Conservation (phyloP, 2,329 filamentous ascomycete species). For the Pseudocercospora fuligena region DNA sequence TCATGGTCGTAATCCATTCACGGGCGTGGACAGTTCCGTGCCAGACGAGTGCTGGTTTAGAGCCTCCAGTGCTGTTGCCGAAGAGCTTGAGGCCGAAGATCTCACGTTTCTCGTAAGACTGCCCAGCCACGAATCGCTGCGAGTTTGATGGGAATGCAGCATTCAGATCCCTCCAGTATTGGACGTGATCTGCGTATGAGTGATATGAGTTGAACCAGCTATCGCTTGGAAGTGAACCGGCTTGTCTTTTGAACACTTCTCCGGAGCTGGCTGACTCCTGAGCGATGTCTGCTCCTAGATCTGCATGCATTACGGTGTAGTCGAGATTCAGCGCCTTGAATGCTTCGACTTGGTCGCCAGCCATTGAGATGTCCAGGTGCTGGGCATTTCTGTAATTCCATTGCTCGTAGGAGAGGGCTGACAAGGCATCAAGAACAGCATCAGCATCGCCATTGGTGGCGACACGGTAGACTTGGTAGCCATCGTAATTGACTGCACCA, state of each 20-base stretch:
- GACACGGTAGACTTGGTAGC: conserved; percentile 26
- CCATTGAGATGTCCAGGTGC: conserved; percentile 28
- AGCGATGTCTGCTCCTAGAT: conserved; percentile 30
- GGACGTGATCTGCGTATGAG: conserved; percentile 33
- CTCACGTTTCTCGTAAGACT: conserved; percentile 31
- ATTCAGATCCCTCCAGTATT: conserved; percentile 32
- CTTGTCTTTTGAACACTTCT: conserved; percentile 20
- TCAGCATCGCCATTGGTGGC: conserved; percentile 21
- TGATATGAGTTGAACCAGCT: conserved; percentile 34
- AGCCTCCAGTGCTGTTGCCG: conserved; percentile 27
- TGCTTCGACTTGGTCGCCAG: conserved; percentile 16
- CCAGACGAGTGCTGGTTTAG: conserved; percentile 32
- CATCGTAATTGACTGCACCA: conserved; percentile 24
- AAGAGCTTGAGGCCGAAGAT: conserved; percentile 34
- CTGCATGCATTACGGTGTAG: conserved; percentile 28
- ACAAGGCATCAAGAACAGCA: conserved; percentile 20
- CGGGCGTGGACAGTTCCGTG: conserved; percentile 33
- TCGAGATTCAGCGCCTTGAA: conserved; percentile 28
- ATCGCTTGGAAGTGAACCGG: conserved; percentile 26
- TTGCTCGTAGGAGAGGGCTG: conserved; percentile 24
- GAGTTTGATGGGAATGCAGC: conserved; percentile 32
- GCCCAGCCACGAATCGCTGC: conserved; percentile 29
- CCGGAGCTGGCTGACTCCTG: conserved; percentile 19
- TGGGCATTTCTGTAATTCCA: conserved; percentile 24
- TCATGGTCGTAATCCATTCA: conserved; percentile 36